Evolutionary conservation across 805 yeast species (phyloP).

Genomic region (Ogataea trehalophila): DNA sequence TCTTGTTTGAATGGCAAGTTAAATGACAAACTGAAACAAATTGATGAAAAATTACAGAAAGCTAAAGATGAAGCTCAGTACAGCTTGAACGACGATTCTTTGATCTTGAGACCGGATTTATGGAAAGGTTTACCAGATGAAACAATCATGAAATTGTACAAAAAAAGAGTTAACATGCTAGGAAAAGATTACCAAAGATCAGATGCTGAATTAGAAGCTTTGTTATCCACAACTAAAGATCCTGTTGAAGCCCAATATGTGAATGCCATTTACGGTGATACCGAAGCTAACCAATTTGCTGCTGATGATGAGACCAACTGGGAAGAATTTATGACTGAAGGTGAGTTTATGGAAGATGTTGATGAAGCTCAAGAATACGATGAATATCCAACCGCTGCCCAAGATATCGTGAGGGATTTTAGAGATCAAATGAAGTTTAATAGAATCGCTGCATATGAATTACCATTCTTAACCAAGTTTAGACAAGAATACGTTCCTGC

Average conservation of each 20-base stretch:
- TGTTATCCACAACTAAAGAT: conserved; percentile 39
- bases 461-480: conserved; percentile 76
- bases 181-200: conserved; percentile 48
- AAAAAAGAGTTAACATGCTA: conserved; percentile 46
- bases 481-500: conserved; percentile 62
- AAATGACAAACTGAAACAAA: conserved; percentile 4
- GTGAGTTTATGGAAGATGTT: conserved; percentile 26
- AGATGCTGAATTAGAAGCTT: conserved; percentile 51
- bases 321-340: conserved; percentile 34
- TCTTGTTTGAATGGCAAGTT: background rate
- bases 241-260: conserved; percentile 24
- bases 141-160: conserved; percentile 54
- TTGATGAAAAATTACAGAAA: conserved; percentile 12
- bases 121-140: conserved; percentile 70
- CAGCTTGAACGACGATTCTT: conserved; percentile 20
- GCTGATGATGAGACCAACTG: conserved; percentile 38
- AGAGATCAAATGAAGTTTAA: conserved; percentile 73
- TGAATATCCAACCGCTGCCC: conserved; percentile 67
- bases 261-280: conserved; percentile 33
- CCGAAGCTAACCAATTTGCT: conserved; percentile 40
- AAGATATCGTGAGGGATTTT: conserved; percentile 62
- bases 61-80: conserved; percentile 11
- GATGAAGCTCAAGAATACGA: conserved; percentile 48
- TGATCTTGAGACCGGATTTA: conserved; percentile 57
- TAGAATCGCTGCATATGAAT: conserved; percentile 85